Conservation (phyloP, 2,329 filamentous ascomycete species). For the Sclerotinia trifoliorum region DNA sequence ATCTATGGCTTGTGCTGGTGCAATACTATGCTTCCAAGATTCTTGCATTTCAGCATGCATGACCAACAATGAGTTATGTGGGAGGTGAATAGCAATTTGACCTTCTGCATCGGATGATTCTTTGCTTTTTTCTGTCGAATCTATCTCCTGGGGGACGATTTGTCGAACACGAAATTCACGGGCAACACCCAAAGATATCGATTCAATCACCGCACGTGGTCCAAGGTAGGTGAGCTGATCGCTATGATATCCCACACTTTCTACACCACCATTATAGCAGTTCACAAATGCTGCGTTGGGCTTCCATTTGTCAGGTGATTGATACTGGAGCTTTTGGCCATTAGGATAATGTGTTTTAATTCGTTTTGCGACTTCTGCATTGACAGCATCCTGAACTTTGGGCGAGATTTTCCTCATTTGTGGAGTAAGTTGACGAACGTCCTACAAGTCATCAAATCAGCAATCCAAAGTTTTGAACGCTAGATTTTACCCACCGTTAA, state of each 20-base stretch:
- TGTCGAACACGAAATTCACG: constrained; percentile 86
- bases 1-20: constrained; percentile 71
- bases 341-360: constrained; percentile 67
- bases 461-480: constrained; percentile 20
- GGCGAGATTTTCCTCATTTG: constrained; percentile 68
- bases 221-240: constrained; percentile 94
- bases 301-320: constrained; percentile 70
- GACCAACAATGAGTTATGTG: constrained; percentile 87
- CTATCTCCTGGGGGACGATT: constrained; percentile 60
- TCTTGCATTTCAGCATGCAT: constrained; percentile 99
- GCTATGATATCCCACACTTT: constrained; percentile 88
- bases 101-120: constrained; percentile 65
- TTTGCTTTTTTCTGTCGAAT: constrained; percentile 33
- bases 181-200: constrained; percentile 85
- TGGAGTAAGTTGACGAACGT: constrained; percentile 74
- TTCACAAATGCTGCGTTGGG: constrained; percentile 95
- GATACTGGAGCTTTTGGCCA: constrained; percentile 72
- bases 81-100: constrained; percentile 88
- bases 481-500: constrained; percentile 54
- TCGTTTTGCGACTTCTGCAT: constrained; percentile 69
- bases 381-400: constrained; percentile 73
- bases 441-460: constrained; percentile 43
- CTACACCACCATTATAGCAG: constrained; percentile 77
- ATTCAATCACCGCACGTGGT: constrained; percentile 83
- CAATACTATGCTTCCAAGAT: constrained; percentile 88